A percentile compares a stretch with the other conserved stretches of the same genome.
Conservation (phyloP, 2,329 filamentous ascomycete species). For the Emmonsia crescens region DNA sequence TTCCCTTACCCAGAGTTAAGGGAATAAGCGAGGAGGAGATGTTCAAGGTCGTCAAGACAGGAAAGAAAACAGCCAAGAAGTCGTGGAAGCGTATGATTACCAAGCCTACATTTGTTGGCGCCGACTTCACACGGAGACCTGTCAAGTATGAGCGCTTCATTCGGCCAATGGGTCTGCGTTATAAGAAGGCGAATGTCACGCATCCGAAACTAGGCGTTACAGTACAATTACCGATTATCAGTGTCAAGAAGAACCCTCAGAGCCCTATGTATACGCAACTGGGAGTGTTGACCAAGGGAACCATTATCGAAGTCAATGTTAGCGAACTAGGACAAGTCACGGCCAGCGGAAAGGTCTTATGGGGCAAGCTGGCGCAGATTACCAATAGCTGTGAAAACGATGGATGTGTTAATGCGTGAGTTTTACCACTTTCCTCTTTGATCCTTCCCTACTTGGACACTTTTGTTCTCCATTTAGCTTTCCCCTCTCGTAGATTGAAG, state of each 20-base stretch:
- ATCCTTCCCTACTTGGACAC: neutral
- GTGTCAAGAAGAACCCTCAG: constrained; percentile 76
- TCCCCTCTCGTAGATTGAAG: neutral
- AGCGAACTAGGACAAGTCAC: constrained; percentile 85
- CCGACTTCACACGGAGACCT: constrained; percentile 77
- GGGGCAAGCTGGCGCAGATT: constrained; percentile 74
- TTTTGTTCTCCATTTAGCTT: constrained; percentile 1
- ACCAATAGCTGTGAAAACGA: constrained; percentile 47
- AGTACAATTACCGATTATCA: constrained; percentile 71
- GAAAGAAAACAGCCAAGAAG: constrained; percentile 89
- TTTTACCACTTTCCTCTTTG: constrained; percentile 7
- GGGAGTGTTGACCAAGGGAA: constrained; percentile 79
- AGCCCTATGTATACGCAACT: constrained; percentile 87
- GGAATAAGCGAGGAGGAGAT: constrained; percentile 94
- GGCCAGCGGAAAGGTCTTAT: constrained; percentile 82
- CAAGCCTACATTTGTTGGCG: constrained; percentile 80
- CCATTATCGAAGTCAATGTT: constrained; percentile 83
- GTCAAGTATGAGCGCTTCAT: constrained; percentile 68
- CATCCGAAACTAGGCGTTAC: constrained; percentile 77
- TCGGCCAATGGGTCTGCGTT: constrained; percentile 63
- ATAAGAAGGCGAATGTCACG: constrained; percentile 66
- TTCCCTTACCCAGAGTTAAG: constrained; percentile 86
- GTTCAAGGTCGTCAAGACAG: constrained; percentile 94
- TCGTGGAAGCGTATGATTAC: constrained; percentile 56
- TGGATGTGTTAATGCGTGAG: constrained; percentile 49